Percentiles rank a stretch among this genome's conserved stretches.
These are phyloP conservation scores for Grigorovia jiainica DNA, from an alignment of 805 yeast genomes.

Conservation along the genomic window DNA sequence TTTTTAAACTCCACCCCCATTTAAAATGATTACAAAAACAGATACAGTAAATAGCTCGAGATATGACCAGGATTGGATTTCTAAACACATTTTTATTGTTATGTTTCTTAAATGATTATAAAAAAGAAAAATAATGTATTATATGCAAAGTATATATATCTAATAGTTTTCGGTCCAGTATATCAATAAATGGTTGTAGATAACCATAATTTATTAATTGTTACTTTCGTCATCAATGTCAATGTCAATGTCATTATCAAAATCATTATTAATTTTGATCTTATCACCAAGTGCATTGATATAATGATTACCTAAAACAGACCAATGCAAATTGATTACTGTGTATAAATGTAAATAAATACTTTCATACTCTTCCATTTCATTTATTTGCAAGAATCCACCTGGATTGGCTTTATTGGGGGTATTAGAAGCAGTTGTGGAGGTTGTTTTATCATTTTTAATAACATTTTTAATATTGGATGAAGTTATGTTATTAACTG, in stretches of 20 bases:
- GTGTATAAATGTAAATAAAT: conserved; percentile 54
- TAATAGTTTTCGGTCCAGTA: not conserved
- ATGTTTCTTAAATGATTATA: not conserved
- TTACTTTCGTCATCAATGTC: not conserved
- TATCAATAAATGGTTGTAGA: too few species aligned
- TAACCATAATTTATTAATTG: too few species aligned
- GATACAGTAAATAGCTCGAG: too few species aligned
- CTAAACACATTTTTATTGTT: not conserved
- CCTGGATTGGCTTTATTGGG: not conserved
- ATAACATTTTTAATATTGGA: not conserved
- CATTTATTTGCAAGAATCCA: conserved; percentile 15
- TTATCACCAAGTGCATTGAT: conserved; percentile 30
- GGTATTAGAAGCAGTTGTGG: not conserved
- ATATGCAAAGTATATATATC: not conserved
- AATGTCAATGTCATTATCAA: too few species aligned
- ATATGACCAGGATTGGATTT: not conserved
- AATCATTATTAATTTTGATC: not conserved
- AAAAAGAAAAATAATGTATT: not conserved
- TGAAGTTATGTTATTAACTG: not conserved
- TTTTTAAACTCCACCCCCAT: too few species aligned
- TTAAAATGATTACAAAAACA: too few species aligned
- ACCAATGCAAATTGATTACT: conserved; percentile 71
- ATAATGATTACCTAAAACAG: conserved; percentile 69
- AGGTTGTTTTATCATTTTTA: not conserved
- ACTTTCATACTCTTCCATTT: conserved; percentile 45